Base-by-base conservation (phyloP, 2,329 filamentous ascomycete genomes). In the Aspergillus jensenii region DNA sequence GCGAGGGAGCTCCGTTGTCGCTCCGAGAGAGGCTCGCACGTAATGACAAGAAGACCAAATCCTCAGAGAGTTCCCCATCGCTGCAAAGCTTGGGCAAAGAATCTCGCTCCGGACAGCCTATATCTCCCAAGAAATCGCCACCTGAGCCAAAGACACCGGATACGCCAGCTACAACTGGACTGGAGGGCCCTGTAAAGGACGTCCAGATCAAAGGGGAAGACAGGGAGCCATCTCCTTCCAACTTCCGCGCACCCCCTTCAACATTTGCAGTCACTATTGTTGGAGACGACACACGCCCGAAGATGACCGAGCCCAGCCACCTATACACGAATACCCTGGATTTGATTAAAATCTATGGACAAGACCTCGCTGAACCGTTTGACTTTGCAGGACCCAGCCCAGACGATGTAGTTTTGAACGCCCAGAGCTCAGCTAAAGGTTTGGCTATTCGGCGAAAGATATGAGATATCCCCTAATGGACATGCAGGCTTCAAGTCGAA, bases 311-410 rank as follows among this genome's bases (percentile, higher is more conserved):
- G 68, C 69, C 69, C 66, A 72, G 71, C 67, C 71, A 72, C 60
- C 60, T 74, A 47, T 59, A 62, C 47, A 65, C 68, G 33, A 71
- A 66, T 48, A 65, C 65, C 21, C 63, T 75, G 59, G 71, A 76
- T 67, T 54, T 76, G 27, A 68, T 74, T 47, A 63, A 65, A 54
- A 70, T 77, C 21, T 76, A 76, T 58, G 74, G 74, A 56, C 69
- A 74, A 60, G 66, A 74, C 56, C 63, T 72, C 68, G 70, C 75
- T 78, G 72, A 76, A 74, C 68, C 69, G 46, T 79, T 78, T 72
- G 76, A 87, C 59, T 97, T 97, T 78, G 81, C 88, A 81, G 86
- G 87, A 72, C 93, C 93, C 55, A 97, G 93, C 76, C 93, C 93
- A 65, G 93, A 98, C 79, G 93, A 97, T 74, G 79, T 95, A 70